Conservation (phyloP, 2,329 filamentous ascomycete genomes). For the Rhinocladiella similis region DNA sequence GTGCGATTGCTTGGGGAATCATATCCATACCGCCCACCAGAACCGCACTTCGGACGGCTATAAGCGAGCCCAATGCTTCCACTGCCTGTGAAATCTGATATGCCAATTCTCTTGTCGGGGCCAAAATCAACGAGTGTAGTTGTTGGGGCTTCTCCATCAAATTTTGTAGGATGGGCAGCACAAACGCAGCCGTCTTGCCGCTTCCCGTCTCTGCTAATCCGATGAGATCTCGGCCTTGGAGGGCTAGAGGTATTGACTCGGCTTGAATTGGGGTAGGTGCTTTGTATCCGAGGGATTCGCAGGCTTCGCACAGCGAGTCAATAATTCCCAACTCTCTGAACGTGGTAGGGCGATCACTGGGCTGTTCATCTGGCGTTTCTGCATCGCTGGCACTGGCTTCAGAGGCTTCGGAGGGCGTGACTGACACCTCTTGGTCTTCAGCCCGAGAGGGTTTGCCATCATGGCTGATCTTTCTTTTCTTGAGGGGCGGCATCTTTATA, state of each 20-base stretch:
- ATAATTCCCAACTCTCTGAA: slow-evolving; percentile 69
- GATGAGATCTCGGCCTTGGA: slow-evolving; percentile 82
- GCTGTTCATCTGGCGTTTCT: not conserved
- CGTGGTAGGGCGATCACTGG: slow-evolving; percentile 36
- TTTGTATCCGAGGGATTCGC: slow-evolving; percentile 77
- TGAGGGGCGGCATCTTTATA: slow-evolving; percentile 37
- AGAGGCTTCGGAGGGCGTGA: slow-evolving; percentile 1
- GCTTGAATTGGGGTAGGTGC: slow-evolving; percentile 85
- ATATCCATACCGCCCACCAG: slow-evolving; percentile 95
- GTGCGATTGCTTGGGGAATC: slow-evolving; percentile 84
- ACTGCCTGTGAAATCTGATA: slow-evolving; percentile 87
- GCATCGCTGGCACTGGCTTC: slow-evolving; percentile 15
- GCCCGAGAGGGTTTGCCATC: not conserved
- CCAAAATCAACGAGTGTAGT: slow-evolving; percentile 84
- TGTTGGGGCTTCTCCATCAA: slow-evolving; percentile 85
- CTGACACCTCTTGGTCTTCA: not conserved
- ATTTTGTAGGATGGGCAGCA: slow-evolving; percentile 85
- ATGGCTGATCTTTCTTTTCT: slow-evolving; percentile 41
- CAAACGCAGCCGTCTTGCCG: slow-evolving; percentile 95
- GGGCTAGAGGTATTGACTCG: slow-evolving; percentile 77
- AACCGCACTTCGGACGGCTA: slow-evolving; percentile 81
- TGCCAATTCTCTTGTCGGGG: slow-evolving; percentile 89
- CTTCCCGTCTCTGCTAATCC: slow-evolving; percentile 92
- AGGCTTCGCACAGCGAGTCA: slow-evolving; percentile 86
- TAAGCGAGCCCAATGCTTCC: slow-evolving; percentile 81